Evolutionary conservation across 2,329 filamentous ascomycete species (phyloP).

Genomic region (Sarocladium brachiariae): DNA sequence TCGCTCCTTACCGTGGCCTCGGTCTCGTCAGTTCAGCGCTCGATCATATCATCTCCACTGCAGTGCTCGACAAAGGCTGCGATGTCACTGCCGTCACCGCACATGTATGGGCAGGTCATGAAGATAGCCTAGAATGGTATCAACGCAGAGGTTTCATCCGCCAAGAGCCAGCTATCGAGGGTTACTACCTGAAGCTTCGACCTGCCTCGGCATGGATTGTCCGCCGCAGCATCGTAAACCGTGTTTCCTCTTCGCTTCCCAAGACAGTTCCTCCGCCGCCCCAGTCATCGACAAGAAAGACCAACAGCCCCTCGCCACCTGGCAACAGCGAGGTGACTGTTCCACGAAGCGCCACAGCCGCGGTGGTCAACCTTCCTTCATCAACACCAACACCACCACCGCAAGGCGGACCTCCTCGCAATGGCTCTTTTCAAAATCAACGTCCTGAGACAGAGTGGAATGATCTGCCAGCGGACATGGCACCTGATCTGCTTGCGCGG

Average conservation of each 20-base stretch:
- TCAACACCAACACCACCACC: slow-evolving; percentile 12
- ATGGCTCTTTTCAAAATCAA: slow-evolving; percentile 48
- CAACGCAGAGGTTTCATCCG: slow-evolving; percentile 47
- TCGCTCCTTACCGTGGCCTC: slow-evolving; percentile 55
- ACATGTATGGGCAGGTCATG: slow-evolving; percentile 63
- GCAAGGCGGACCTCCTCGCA: neutral
- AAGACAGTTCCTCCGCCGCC: slow-evolving; percentile 11
- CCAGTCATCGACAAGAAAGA: neutral
- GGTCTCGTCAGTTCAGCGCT: slow-evolving; percentile 54
- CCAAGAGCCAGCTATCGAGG: slow-evolving; percentile 33
- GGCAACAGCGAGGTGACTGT: neutral
- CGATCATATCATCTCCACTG: slow-evolving; percentile 40
- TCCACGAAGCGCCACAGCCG: slow-evolving; percentile 21
- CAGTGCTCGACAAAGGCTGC: slow-evolving; percentile 26
- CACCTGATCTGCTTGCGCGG: slow-evolving; percentile 24
- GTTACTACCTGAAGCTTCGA: slow-evolving; percentile 56
- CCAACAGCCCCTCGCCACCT: neutral
- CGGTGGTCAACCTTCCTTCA: slow-evolving; percentile 24
- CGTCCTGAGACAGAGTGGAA: slow-evolving; percentile 59
- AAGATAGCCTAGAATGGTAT: slow-evolving; percentile 59
- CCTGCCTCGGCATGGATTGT: slow-evolving; percentile 58
- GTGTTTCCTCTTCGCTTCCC: slow-evolving; percentile 17
- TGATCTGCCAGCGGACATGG: slow-evolving; percentile 56
- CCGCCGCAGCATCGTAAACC: slow-evolving; percentile 33
- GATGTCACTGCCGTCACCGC: slow-evolving; percentile 46